Conservation (phyloP, 2,329 filamentous ascomycete genomes). For the Ilyonectria mors-panacis region DNA sequence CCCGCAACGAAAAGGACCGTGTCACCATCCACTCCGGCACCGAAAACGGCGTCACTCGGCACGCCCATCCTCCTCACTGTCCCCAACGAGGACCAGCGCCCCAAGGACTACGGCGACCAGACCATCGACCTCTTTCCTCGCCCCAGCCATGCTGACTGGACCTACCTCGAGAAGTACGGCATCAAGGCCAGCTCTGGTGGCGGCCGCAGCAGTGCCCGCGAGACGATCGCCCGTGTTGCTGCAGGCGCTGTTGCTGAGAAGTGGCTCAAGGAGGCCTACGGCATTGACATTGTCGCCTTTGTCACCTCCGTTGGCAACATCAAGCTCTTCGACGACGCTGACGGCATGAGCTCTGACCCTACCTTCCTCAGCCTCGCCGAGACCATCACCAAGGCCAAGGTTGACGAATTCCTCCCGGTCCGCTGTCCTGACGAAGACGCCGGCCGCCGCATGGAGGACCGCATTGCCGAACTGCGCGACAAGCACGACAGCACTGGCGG, state of each 20-base stretch:
- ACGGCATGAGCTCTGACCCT: slow-evolving; percentile 79
- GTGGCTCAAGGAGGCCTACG: slow-evolving; percentile 84
- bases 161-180: slow-evolving; percentile 97
- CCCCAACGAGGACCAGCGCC: slow-evolving; percentile 92
- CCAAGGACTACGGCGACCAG: slow-evolving; percentile 89
- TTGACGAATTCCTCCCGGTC: slow-evolving; percentile 89
- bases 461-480: slow-evolving; percentile 85
- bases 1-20: slow-evolving; percentile 90
- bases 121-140: slow-evolving; percentile 95
- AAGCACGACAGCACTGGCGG: slow-evolving; percentile 91
- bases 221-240: slow-evolving; percentile 94
- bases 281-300: slow-evolving; percentile 92
- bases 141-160: slow-evolving; percentile 95
- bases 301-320: slow-evolving; percentile 84
- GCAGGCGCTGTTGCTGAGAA: slow-evolving; percentile 95
- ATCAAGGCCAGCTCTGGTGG: slow-evolving; percentile 93
- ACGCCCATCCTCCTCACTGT: slow-evolving; percentile 92
- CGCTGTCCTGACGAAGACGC: slow-evolving; percentile 82
- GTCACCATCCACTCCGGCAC: slow-evolving; percentile 95
- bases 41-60: slow-evolving; percentile 92
- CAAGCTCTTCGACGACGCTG: slow-evolving; percentile 51
- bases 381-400: slow-evolving; percentile 66
- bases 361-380: slow-evolving; percentile 82
- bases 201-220: slow-evolving; percentile 90
- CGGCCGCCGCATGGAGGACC: slow-evolving; percentile 80